These are phyloP conservation scores for Ajuga reptans DNA, from an alignment of 305 asterid genomes.

Conservation along the genomic window DNA sequence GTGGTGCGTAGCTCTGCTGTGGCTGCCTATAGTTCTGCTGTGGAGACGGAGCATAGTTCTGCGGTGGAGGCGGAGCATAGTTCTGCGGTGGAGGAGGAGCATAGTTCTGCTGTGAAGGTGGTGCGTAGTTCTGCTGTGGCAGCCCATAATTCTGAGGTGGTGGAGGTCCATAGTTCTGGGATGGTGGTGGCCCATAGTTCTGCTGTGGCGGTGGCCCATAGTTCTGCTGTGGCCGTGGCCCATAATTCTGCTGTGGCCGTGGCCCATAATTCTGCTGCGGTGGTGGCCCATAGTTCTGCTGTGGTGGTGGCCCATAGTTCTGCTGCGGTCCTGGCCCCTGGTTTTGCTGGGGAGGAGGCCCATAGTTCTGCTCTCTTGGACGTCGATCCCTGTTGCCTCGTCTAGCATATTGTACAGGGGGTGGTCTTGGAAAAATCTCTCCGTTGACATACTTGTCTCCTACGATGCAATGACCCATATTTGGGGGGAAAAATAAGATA, in stretches of 20 bases:
- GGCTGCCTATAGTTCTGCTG: conserved; percentile 27
- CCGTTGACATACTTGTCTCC: conserved; percentile 93
- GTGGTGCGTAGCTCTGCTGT: conserved; percentile 34
- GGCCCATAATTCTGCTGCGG: conserved; percentile 35
- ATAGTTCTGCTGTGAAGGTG: conserved; percentile 27
- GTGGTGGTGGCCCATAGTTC: conserved; percentile 28
- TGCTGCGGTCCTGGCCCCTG: conserved; percentile 30
- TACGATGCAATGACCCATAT: conserved; percentile 24
- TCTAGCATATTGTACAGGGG: conserved; percentile 59
- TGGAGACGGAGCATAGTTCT: conserved; percentile 25
- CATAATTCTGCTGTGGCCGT: conserved; percentile 33
- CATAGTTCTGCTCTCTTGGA: conserved; percentile 32
- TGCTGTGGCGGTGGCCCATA: conserved; percentile 26
- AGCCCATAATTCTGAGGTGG: conserved; percentile 30
- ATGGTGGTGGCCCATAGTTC: conserved; percentile 26
- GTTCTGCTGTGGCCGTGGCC: conserved; percentile 26
- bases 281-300: conserved; percentile 34
- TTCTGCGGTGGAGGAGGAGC: conserved; percentile 4
- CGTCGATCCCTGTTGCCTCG: conserved; percentile 32
- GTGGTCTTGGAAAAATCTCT: conserved; percentile 73
- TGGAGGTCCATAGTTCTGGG: conserved; percentile 18
- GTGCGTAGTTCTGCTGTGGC: conserved; percentile 12
- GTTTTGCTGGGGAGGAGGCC: conserved; percentile 26
- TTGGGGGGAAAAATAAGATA: neutral
- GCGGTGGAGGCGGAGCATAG: conserved; percentile 33